Evolutionary conservation across 331 rosid genomes (phyloP), one percentile per base, ranked within the genome.

Genomic region (Quercus lobata): DNA sequence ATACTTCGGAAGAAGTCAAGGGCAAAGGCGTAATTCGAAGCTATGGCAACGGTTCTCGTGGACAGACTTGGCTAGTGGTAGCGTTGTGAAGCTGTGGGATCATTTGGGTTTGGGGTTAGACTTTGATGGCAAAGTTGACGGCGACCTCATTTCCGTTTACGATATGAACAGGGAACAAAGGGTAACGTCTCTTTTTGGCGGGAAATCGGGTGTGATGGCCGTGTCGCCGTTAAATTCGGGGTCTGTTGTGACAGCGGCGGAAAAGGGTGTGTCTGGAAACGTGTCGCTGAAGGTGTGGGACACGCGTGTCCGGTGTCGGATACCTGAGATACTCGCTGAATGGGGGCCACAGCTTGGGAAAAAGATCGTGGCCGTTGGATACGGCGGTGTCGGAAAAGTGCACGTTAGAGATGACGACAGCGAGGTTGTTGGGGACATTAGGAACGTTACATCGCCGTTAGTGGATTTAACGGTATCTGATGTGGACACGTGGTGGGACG

Each of bases 71-170:
- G 75, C 90, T 2, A 75, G 76, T 73, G 85, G 94, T 22, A 88
- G 90, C 88, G 99, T 96, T 55, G 99, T 96, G 19, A 90, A 93
- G 77, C 83, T 93, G 4, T 96, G 99, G 99, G 98, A 93, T 24
- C 86, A 84, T 83, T 75, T 90, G 10, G 92, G 90, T 2, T 85
- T 92, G 5, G 89, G 89, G 0, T 71, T 90, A 32, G 90, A 90
- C 61, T 80, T 76, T 71, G 87, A 49, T 21, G 78, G 79, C 24
- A 86, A 83, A 37, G 70, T 56, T 49, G 55, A 49, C 55, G 17
- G 6, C 5, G 18, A 49, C 55, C 71, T 61, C 41, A 57, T 83
- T n/a, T 88, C 91, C 24, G 18, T 74, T 1, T 72, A 86, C 74
- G 89, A 87, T 65, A 22, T 65, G 41, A 69, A 55, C 44, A 75